These are phyloP conservation scores for Trichosanthes truncata DNA, from an alignment of 306 rosid genomes.

Conservation along the genomic window DNA sequence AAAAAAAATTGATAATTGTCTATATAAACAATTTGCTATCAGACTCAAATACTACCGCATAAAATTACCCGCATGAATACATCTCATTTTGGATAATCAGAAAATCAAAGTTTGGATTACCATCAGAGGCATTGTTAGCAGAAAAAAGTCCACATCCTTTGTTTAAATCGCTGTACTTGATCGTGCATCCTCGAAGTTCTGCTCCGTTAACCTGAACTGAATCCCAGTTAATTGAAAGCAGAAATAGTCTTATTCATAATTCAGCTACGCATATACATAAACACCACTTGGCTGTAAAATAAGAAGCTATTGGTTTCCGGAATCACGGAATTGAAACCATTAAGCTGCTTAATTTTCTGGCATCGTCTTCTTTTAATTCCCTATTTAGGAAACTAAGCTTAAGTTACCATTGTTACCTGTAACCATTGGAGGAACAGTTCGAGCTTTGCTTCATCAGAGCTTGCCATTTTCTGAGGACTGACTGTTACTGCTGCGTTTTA, in stretches of 20 bases:
- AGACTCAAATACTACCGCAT: neutral
- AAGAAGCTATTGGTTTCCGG: neutral
- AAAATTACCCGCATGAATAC: conserved; percentile 2
- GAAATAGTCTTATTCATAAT: neutral
- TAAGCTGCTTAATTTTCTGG: neutral
- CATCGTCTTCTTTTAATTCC: neutral
- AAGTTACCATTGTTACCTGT: conserved; percentile 32
- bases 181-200: conserved; percentile 60
- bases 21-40: neutral
- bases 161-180: conserved; percentile 62
- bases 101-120: conserved; percentile 26
- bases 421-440: conserved; percentile 65
- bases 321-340: neutral
- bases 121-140: conserved; percentile 51
- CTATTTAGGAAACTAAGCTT: neutral
- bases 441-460: conserved; percentile 46
- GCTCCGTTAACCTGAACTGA: conserved; percentile 60
- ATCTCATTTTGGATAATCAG: neutral
- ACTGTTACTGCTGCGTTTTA: neutral
- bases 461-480: conserved; percentile 33
- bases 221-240: conserved; percentile 15
- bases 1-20: neutral
- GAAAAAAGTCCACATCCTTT: conserved; percentile 80
- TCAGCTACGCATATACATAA: neutral
- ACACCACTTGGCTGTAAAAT: neutral